Percentiles rank a stretch among this genome's conserved stretches.
phyloP scores from a whole-genome alignment of 768 basidiomycete genomes.

The Mycena capillaripes region DNA sequence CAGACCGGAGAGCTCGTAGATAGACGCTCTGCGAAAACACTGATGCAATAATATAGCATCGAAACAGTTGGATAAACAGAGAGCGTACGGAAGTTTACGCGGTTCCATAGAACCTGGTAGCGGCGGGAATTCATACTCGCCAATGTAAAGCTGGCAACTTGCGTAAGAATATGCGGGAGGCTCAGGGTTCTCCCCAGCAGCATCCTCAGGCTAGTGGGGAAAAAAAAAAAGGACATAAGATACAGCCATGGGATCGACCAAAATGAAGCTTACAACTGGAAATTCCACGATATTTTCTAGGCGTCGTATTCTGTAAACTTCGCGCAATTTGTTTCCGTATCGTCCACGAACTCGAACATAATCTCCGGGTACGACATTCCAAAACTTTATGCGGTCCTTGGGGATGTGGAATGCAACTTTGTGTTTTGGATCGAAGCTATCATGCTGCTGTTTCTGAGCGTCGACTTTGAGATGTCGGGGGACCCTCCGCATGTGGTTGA shows the following conservation, averaged over 20 bases:
- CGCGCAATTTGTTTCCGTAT: constrained; percentile 68
- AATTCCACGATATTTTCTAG: constrained; percentile 49
- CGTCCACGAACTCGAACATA: constrained; percentile 80
- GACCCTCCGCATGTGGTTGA: constrained; percentile 31
- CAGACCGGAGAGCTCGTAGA: constrained; percentile 73
- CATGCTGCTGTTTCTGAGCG: not conserved
- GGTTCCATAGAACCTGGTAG: constrained; percentile 52
- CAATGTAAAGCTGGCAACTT: constrained; percentile 83
- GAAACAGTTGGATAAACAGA: constrained; percentile 1
- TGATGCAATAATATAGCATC: constrained; percentile 45
- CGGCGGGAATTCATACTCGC: constrained; percentile 73
- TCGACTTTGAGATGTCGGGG: constrained; percentile 22
- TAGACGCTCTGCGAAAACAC: constrained; percentile 84
- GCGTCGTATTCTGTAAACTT: constrained; percentile 82
- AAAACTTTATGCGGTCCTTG: constrained; percentile 83
- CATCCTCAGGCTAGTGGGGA: constrained; percentile 16
- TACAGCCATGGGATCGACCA: not conserved
- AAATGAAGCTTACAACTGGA: not conserved
- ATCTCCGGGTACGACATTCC: constrained; percentile 92
- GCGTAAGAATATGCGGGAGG: constrained; percentile 67
- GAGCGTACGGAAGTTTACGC: constrained; percentile 61
- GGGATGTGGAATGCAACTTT: constrained; percentile 39
- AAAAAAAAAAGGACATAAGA: not conserved
- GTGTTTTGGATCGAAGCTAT: constrained; percentile 24
- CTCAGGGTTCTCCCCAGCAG: not conserved